Conservation (phyloP, 768 basidiomycete genomes). For the Suillus cothurnatus region DNA sequence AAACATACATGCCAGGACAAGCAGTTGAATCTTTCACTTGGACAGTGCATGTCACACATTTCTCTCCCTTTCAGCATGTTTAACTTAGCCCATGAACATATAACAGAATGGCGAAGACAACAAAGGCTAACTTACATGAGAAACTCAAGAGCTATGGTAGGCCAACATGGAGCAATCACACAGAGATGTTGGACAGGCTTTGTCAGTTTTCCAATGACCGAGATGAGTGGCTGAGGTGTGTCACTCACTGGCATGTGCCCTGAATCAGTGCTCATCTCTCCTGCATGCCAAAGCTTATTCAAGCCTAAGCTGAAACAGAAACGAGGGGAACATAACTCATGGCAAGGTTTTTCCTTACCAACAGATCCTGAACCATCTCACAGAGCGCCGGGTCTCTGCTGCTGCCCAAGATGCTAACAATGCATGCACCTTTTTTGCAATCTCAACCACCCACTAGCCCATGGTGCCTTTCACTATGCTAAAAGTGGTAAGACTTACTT, state of each 20-base stretch:
- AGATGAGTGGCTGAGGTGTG: slow-evolving; percentile 17
- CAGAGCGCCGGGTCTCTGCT: not conserved
- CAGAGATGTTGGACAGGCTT: slow-evolving; percentile 12
- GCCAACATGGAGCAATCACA: slow-evolving; percentile 11
- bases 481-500: too few relatives aligned
- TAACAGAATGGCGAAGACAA: slow-evolving; percentile 5
- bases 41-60: not conserved
- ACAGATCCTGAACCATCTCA: slow-evolving; percentile 11
- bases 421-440: too few relatives aligned
- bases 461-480: too few relatives aligned
- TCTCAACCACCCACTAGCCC: too few relatives aligned
- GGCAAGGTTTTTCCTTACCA: slow-evolving; percentile 13
- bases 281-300: not conserved
- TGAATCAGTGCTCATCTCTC: too few relatives aligned
- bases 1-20: not conserved
- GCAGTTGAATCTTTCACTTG: not conserved
- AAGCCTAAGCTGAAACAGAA: slow-evolving; percentile 4
- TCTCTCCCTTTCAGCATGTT: not conserved
- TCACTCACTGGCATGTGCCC: not conserved
- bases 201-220: slow-evolving; percentile 16
- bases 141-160: slow-evolving; percentile 11
- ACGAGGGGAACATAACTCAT: not conserved
- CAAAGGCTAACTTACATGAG: not conserved
- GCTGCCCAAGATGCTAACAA: not conserved
- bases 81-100: not conserved